phyloP scores from a whole-genome alignment of 371 early-diverging fungal species.

The Catenaria anguillulae region DNA sequence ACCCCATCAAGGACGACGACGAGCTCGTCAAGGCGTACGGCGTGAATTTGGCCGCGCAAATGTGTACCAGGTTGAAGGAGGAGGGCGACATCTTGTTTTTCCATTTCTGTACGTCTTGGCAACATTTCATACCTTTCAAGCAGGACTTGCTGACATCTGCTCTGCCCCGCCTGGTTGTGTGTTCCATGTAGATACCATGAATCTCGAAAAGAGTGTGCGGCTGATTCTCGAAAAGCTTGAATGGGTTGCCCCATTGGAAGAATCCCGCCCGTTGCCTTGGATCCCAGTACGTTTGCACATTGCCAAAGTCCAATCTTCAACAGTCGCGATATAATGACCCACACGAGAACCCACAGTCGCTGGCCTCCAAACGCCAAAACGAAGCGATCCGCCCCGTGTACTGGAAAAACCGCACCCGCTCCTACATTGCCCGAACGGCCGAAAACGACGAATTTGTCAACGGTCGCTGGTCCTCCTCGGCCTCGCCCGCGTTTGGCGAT shows the following conservation, averaged over 20 bases:
- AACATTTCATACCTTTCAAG: too few relatives aligned
- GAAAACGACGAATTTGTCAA: conserved; percentile 87
- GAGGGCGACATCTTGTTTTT: too few relatives aligned
- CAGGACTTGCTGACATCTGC: too few relatives aligned
- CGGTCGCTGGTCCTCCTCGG: conserved; percentile 94
- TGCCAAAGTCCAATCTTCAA: too few relatives aligned
- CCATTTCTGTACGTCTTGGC: too few relatives aligned
- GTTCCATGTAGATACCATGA: conserved; percentile 77
- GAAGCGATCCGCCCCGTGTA: conserved; percentile 95
- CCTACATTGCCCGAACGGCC: conserved; percentile 84
- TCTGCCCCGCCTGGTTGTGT: too few relatives aligned
- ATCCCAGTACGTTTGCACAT: conserved; percentile 52
- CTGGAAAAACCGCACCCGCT: conserved; percentile 86
- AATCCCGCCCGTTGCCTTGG: conserved; percentile 84
- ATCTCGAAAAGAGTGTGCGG: conserved; percentile 71
- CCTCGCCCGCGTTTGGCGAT: conserved; percentile 90
- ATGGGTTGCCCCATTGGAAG: conserved; percentile 58
- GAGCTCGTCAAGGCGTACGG: conserved; percentile 87
- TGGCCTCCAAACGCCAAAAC: conserved; percentile 65
- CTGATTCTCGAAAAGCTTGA: conserved; percentile 64
- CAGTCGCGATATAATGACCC: too few relatives aligned
- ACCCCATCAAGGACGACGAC: conserved; percentile 90
- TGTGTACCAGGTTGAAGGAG: conserved; percentile 45
- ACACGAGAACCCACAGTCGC: too few relatives aligned
- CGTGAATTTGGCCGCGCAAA: conserved; percentile 64